Evolutionary conservation across 495 filamentous ascomycete species (phyloP).

Genomic region (Aspergillus nidulans): DNA sequence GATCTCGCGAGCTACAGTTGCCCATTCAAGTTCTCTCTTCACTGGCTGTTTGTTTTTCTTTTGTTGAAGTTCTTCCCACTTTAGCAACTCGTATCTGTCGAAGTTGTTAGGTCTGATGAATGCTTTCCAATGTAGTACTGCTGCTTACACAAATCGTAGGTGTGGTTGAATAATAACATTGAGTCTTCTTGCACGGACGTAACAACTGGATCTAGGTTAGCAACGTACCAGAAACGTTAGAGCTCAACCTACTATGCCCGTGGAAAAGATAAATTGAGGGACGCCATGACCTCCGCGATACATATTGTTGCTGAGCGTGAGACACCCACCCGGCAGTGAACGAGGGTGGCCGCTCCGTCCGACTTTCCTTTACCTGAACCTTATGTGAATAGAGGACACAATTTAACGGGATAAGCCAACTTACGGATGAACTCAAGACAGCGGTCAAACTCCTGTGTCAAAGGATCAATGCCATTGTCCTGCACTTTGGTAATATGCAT

Average conservation of each 20-base stretch:
- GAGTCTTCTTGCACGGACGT: conserved; percentile 83
- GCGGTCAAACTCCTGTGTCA: conserved; percentile 80
- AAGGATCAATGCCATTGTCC: conserved; percentile 91
- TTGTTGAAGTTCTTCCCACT: conserved; percentile 78
- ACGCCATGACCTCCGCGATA: conserved; percentile 94
- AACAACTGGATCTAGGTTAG: conserved; percentile 56
- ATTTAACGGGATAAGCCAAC: conserved; percentile 22
- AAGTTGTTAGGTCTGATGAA: conserved; percentile 13
- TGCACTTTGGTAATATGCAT: conserved; percentile 80
- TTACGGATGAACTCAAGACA: conserved; percentile 91
- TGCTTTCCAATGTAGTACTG: not conserved
- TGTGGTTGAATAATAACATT: conserved; percentile 73
- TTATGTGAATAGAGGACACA: conserved; percentile 4
- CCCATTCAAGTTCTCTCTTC: conserved; percentile 85
- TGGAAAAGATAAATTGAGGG: conserved; percentile 74
- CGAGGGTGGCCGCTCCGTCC: conserved; percentile 79
- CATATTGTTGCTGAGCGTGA: conserved; percentile 95
- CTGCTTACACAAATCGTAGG: conserved; percentile 59
- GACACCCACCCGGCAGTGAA: conserved; percentile 95
- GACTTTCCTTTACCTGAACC: conserved; percentile 64
- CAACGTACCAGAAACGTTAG: not conserved
- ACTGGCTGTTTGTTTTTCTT: conserved; percentile 41
- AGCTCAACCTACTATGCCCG: conserved; percentile 67
- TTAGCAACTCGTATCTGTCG: conserved; percentile 62
- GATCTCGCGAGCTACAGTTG: conserved; percentile 80